Base-by-base conservation (phyloP, 495 filamentous ascomycete species). In the Terfezia claveryi region DNA sequence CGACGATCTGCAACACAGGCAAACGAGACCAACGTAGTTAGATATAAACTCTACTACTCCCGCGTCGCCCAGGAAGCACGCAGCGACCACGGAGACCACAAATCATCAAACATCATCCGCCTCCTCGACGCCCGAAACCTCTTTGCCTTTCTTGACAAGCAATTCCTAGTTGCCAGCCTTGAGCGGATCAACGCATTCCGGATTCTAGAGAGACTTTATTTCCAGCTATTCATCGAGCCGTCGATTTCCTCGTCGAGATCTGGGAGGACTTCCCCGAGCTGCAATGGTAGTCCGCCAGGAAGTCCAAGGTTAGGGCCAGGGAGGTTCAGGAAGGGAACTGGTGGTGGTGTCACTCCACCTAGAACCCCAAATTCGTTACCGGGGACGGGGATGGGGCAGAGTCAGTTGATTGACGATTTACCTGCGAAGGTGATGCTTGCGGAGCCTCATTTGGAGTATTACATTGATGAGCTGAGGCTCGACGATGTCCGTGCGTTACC, bases 91-190 rank as follows among this genome's bases (percentile, higher is more conserved):
- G 68, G 59, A 41, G 67, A 53, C 23, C 68, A 73, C 20, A 71
- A 69, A 0, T 61, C 72, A 8, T 72, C 74, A 51, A 83, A 89
- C 52, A 71, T 78, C 16, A 83, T 82, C 60, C 73, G 62, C 0
- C 71, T 95, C 4, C 70, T 95, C 32, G 75, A 82, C 5, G 81
- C 84, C 54, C 80, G 91, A 20, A 98, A 98, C 62, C 68, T 94
- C 53, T 94, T 96, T 65, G 86, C 91, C 2, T 88, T 98, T 61
- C 71, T 98, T 10, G 74, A 79, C 8, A 81, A 80, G 44, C 80
- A 87, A 58, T 82, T 85, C 0, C 72, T 96, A 9, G 81, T 96
- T 10, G 83, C 81, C 0, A 92, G 84, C 0, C 72, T 75, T 16
- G 71, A 73, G 16, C 78, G 79, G 12, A 71, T 80, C 1, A 80